Conservation (phyloP, 139 green algal species). For the Chlamydomonas sp. region DNA sequence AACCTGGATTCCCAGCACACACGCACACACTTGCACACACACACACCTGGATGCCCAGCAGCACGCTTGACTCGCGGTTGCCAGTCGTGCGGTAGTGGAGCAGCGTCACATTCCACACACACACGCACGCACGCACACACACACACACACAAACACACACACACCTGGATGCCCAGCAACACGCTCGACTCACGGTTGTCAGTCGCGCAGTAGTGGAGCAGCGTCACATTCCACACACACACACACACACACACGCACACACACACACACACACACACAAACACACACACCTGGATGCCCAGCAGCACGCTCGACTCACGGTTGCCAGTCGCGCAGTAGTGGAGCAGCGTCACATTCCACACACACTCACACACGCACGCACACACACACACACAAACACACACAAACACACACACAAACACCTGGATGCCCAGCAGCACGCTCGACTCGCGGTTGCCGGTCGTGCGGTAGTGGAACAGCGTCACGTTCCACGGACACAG, state of each 20-base stretch:
- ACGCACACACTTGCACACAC: background rate
- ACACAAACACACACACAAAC: background rate
- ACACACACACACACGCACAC: background rate
- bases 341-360: background rate
- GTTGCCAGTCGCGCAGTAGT: background rate
- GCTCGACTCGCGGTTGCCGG: conserved; percentile 62
- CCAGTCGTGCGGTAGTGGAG: conserved; percentile 93
- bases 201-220: background rate
- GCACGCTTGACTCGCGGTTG: conserved; percentile 61
- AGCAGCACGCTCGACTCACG: too few relatives aligned
- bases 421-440: conserved; percentile 31
- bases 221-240: background rate
- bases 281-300: too few relatives aligned
- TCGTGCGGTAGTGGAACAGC: conserved; percentile 93
- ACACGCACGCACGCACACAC: conserved; percentile 37
- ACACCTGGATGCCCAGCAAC: too few relatives aligned
- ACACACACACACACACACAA: background rate
- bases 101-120: conserved; percentile 87
- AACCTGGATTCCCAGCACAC: too few relatives aligned
- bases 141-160: background rate
- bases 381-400: background rate
- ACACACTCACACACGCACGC: background rate
- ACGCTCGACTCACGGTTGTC: too few relatives aligned
- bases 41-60: conserved; percentile 13
- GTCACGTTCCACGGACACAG: conserved; percentile 88